phyloP scores from a whole-genome alignment of 2,329 filamentous ascomycete species.

The Paraphaeosphaeria sporulosa region DNA sequence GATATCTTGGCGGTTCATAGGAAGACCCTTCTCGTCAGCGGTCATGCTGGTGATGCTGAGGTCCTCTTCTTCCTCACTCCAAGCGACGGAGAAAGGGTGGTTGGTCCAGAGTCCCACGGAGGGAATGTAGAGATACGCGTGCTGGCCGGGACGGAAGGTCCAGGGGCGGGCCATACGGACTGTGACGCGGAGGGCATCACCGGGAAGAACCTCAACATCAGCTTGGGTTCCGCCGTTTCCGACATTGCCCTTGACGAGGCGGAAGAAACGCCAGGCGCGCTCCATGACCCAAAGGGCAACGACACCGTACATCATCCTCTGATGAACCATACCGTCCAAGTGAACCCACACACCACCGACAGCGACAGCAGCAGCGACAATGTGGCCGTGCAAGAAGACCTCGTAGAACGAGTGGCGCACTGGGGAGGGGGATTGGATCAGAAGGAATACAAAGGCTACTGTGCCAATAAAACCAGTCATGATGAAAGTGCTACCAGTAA shows the following conservation, averaged over 20 bases:
- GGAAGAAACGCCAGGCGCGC: constrained; percentile 55
- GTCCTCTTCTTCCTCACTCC: constrained; percentile 70
- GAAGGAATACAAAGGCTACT: constrained; percentile 67
- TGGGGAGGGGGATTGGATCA: constrained; percentile 73
- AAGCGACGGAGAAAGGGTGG: constrained; percentile 81
- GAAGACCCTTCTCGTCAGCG: constrained; percentile 55
- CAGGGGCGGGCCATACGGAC: constrained; percentile 79
- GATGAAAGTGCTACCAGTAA: constrained; percentile 58
- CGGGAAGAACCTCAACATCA: constrained; percentile 77
- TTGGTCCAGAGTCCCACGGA: constrained; percentile 75
- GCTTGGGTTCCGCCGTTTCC: constrained; percentile 71
- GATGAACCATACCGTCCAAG: constrained; percentile 62
- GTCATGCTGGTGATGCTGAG: constrained; percentile 35
- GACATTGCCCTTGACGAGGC: constrained; percentile 72
- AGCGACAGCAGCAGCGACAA: constrained; percentile 66
- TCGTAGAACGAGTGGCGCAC: constrained; percentile 82
- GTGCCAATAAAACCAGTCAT: constrained; percentile 70
- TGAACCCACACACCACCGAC: constrained; percentile 74
- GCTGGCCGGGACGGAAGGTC: constrained; percentile 77
- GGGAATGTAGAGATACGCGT: constrained; percentile 82
- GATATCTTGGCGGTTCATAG: constrained; percentile 60
- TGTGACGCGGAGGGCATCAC: constrained; percentile 76
- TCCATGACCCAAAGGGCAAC: constrained; percentile 74
- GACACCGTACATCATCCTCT: constrained; percentile 67
- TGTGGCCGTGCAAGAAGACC: constrained; percentile 77